Base-by-base conservation (phyloP, 192 early-diverging fungal species). In the Coemansia sp. region DNA sequence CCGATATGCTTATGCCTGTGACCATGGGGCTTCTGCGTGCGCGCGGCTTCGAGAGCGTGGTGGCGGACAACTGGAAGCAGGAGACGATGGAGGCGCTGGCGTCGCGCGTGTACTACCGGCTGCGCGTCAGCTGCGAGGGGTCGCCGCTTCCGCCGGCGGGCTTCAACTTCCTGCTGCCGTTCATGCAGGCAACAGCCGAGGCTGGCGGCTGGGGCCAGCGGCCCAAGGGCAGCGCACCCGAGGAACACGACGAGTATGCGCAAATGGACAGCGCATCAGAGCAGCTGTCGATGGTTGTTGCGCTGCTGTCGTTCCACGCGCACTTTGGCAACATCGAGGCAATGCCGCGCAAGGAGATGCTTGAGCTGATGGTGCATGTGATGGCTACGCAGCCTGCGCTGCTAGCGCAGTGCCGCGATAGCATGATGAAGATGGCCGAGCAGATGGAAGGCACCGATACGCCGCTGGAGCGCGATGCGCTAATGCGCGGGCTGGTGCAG, bases 211-310 rank as follows among this genome's bases (percentile, higher is more conserved):
- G 89, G 73, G 86, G 80, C 22, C 74, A 65, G 42, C 45, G 53
- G 11, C 57, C 61, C 28, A 54, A 61, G 44, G 54, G 55, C n/a
- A 69, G 56, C 20, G 59, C 61, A n/a, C n/a, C n/a, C 45, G 72
- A 75, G 45, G 67, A 70, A 58, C 65, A 75, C 42, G 74, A 72
- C 64, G 79, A 82, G 59, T 82, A 82, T 20, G 79, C 79, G 25
- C 70, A 65, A 47, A 50, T 72, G 55, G 71, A 82, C 58, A 63
- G 59, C 34, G 64, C 74, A 2, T 62, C 73, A 19, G 89, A 90
- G 57, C 89, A 91, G 65, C 82, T 91, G 47, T 75, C 80, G 30
- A 84, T 90, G 70, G 82, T 83, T 13, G 78, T 87, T 9, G 87
- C 87, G 42, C 70, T 90, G 22, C 68, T 91, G 28, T 70, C 74